Percentiles rank a stretch among this genome's conserved stretches.
phyloP scores from a whole-genome alignment of 768 basidiomycete species.

The Xerocomus spinulosus region DNA sequence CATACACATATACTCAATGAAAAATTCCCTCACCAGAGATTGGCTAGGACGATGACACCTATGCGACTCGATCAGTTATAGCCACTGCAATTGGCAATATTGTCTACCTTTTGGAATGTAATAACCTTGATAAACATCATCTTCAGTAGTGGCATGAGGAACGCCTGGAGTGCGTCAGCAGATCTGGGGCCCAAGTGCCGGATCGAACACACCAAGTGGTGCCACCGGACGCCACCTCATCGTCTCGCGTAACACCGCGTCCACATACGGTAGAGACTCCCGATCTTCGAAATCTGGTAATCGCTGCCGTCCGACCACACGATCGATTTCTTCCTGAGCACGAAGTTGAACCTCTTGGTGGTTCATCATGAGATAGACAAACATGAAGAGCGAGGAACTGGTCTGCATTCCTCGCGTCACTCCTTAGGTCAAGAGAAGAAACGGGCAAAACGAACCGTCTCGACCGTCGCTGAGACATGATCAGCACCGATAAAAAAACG shows the following conservation, averaged over 20 bases:
- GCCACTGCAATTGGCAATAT: no score
- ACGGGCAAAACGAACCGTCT: conserved; percentile 25
- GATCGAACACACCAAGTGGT: conserved; percentile 19
- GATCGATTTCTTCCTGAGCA: conserved; percentile 33
- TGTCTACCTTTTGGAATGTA: conserved; percentile 26
- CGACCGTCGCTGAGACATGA: conserved; percentile 22
- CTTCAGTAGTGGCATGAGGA: conserved; percentile 36
- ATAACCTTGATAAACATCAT: conserved; percentile 36
- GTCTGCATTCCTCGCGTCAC: conserved; percentile 17
- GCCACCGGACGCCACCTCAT: conserved; percentile 27
- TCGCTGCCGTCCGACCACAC: conserved; percentile 23
- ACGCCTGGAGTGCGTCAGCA: conserved; percentile 27
- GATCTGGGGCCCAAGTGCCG: background rate
- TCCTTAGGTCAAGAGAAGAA: background rate
- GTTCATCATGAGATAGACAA: conserved; percentile 29
- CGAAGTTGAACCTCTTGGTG: conserved; percentile 26
- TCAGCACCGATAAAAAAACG: background rate
- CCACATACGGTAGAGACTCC: conserved; percentile 29
- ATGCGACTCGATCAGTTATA: background rate
- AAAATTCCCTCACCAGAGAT: conserved; percentile 6
- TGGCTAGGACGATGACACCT: conserved; percentile 11
- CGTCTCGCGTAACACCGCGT: conserved; percentile 32
- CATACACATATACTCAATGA: background rate
- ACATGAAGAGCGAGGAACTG: conserved; percentile 17
- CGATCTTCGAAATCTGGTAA: conserved; percentile 32